A percentile compares a stretch with the other conserved stretches of the same genome.
Conservation (phyloP, 306 rosid genomes). For the Urtica urens region DNA sequence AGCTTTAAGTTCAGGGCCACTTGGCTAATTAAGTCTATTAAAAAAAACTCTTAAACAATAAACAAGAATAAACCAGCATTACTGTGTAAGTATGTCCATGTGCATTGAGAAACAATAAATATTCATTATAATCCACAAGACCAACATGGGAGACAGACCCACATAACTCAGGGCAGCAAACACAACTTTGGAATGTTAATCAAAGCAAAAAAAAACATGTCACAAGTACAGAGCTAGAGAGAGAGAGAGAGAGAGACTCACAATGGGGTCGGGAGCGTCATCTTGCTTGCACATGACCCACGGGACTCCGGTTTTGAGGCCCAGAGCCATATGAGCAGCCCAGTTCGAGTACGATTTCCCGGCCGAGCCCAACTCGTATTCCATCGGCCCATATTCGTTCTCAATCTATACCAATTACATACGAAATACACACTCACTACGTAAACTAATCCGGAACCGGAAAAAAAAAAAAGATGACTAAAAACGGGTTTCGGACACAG, state of each 20-base stretch:
- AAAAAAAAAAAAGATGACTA: neutral
- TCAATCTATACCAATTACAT: no score
- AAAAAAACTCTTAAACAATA: constrained; percentile 12
- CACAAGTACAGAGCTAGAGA: constrained; percentile 11
- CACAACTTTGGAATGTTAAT: neutral
- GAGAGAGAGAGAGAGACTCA: constrained; percentile 29
- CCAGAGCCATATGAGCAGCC: constrained; percentile 95
- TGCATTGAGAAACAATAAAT: constrained; percentile 15
- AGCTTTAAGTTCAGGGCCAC: constrained; percentile 4
- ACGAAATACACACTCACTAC: constrained; percentile 20
- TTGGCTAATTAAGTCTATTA: constrained; percentile 10
- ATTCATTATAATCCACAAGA: constrained; percentile 1
- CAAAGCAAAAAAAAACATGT: constrained; percentile 8
- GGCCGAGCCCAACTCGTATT: constrained; percentile 73
- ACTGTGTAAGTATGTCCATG: constrained; percentile 24
- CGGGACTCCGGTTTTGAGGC: constrained; percentile 89
- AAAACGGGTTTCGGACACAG: neutral
- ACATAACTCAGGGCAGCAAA: constrained; percentile 12
- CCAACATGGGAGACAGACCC: constrained; percentile 18
- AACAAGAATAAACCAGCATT: constrained; percentile 13
- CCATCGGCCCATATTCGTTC: constrained; percentile 94
- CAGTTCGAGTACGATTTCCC: constrained; percentile 71
- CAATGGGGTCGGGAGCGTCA: constrained; percentile 98
- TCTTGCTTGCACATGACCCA: constrained; percentile 99
- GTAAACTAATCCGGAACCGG: constrained; percentile 4